Evolutionary conservation across 257 asterid species (phyloP).

Genomic region (Petrea volubilis): DNA sequence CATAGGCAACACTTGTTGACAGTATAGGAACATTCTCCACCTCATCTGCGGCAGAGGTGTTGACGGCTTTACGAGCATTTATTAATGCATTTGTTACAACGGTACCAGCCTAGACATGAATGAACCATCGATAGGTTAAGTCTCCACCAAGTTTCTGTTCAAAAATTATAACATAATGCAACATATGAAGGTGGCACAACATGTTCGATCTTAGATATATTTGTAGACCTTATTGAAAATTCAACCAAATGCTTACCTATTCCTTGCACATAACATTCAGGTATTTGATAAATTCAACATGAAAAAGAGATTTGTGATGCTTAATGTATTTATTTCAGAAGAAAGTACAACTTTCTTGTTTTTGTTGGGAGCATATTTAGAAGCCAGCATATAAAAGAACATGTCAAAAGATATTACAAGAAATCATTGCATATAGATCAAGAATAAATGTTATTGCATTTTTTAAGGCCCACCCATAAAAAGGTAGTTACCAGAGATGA

Average conservation of each 20-base stretch:
- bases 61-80: slow-evolving; percentile 79
- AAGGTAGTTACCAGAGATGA: slow-evolving; percentile 78
- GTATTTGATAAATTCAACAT: not conserved
- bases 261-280: not conserved
- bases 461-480: not conserved
- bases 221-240: not conserved
- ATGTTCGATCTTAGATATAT: not conserved
- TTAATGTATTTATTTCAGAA: too few species aligned
- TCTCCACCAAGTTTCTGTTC: not conserved
- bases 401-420: not conserved
- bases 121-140: slow-evolving; percentile 3
- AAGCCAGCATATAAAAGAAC: not conserved
- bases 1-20: slow-evolving; percentile 82
- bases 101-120: slow-evolving; percentile 70
- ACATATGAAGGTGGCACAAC: not conserved
- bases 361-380: not conserved
- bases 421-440: not conserved
- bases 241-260: not conserved
- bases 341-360: not conserved
- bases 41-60: slow-evolving; percentile 48
- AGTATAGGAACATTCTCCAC: slow-evolving; percentile 78
- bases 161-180: not conserved
- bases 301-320: not conserved
- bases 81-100: slow-evolving; percentile 68
- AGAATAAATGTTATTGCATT: not conserved